Percentiles rank a stretch among this genome's conserved stretches.
These are phyloP conservation scores for Agastache rugosa DNA, from an alignment of 257 asterid genomes.

Conservation along the genomic window DNA sequence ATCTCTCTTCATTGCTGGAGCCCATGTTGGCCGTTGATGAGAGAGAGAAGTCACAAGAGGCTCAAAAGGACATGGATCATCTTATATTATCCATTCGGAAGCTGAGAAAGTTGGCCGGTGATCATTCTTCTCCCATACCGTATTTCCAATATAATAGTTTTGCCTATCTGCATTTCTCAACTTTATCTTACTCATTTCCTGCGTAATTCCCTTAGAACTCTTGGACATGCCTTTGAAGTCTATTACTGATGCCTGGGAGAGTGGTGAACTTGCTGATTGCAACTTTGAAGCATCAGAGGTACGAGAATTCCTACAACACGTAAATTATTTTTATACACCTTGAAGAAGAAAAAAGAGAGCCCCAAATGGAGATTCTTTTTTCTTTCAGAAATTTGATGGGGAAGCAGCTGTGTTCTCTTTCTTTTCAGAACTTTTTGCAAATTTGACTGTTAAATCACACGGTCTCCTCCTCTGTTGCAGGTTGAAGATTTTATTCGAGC, in stretches of 20 bases:
- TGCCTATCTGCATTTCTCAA: conserved; percentile 23
- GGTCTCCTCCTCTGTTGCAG: conserved; percentile 48
- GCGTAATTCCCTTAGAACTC: conserved; percentile 58
- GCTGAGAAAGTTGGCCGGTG: conserved; percentile 79
- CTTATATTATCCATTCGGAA: conserved; percentile 69
- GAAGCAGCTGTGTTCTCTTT: not conserved
- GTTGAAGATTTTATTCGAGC: conserved; percentile 87
- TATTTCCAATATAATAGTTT: not conserved
- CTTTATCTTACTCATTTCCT: conserved; percentile 5
- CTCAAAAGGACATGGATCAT: conserved; percentile 45
- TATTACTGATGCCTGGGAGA: conserved; percentile 84
- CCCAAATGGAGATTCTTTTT: not conserved
- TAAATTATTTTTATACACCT: not conserved
- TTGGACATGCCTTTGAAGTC: conserved; percentile 94
- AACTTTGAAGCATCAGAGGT: conserved; percentile 79
- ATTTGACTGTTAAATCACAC: not conserved
- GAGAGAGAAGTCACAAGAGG: conserved; percentile 53
- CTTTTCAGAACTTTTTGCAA: not conserved
- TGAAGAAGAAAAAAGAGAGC: too few relatives aligned
- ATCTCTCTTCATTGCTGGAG: conserved; percentile 68
- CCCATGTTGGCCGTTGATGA: conserved; percentile 51
- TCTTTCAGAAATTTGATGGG: not conserved
- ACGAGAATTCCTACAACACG: conserved; percentile 26
- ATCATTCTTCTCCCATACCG: conserved; percentile 24
- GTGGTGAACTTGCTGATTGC: conserved; percentile 78